Conservation (phyloP, 306 rosid genomes). For the Fragaria iinumae region DNA sequence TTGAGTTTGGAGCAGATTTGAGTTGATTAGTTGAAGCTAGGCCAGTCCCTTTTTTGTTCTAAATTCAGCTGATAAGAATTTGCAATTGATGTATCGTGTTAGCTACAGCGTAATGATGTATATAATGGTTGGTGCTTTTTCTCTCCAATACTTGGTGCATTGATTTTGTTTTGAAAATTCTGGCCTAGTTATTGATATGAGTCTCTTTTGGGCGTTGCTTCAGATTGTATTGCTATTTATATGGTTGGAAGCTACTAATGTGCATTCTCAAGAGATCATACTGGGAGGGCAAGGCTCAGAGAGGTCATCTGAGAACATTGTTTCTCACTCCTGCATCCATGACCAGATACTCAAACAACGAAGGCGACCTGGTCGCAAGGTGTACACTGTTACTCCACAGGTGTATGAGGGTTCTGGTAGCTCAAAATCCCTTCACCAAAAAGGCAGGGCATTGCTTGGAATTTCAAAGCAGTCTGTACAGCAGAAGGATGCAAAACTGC, state of each 20-base stretch:
- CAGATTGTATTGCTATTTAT: conserved; percentile 64
- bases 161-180: background rate
- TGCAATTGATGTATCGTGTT: background rate
- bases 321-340: conserved; percentile 93
- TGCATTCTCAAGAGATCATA: conserved; percentile 37
- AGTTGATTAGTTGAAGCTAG: background rate
- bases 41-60: background rate
- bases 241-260: conserved; percentile 51
- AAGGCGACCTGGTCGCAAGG: conserved; percentile 85
- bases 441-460: conserved; percentile 80
- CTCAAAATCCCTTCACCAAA: conserved; percentile 51
- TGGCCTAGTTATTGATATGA: background rate
- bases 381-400: conserved; percentile 87
- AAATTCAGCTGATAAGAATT: background rate
- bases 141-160: background rate
- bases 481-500: conserved; percentile 62
- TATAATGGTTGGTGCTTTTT: background rate
- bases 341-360: conserved; percentile 90
- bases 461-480: conserved; percentile 35
- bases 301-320: conserved; percentile 48
- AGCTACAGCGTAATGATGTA: background rate
- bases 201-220: conserved; percentile 28
- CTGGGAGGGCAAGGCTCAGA: conserved; percentile 43
- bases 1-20: conserved; percentile 16
- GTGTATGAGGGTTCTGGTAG: conserved; percentile 50